A percentile compares a stretch with the other conserved stretches of the same genome.
phyloP scores from a whole-genome alignment of 1,284 basidiomycete genomes.

The Leccinum huronense region DNA sequence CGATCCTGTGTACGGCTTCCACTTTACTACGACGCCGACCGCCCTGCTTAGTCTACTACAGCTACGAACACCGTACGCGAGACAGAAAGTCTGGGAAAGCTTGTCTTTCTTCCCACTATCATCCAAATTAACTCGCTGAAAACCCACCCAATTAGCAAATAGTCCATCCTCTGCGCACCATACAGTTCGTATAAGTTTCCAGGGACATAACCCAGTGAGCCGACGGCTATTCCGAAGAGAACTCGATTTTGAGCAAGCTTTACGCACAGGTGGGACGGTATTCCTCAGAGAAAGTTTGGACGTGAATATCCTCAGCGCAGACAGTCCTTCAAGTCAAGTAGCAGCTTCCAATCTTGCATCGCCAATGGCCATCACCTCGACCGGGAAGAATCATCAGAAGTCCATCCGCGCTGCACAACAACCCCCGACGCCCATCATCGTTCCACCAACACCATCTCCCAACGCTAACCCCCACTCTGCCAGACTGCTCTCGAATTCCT shows the following conservation, averaged over 20 bases:
- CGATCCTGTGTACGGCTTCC: constrained; percentile 63
- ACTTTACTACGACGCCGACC: not conserved
- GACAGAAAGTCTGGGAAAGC: constrained; percentile 42
- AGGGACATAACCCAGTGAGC: constrained; percentile 43
- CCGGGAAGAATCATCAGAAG: constrained; percentile 32
- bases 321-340: constrained; percentile 26
- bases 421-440: constrained; percentile 49
- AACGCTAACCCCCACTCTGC: constrained; percentile 34
- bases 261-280: constrained; percentile 63
- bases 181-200: too few species aligned
- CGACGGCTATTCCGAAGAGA: constrained; percentile 66
- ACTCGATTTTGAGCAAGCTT: constrained; percentile 74
- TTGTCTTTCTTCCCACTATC: constrained; percentile 52
- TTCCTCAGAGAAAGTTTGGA: constrained; percentile 66
- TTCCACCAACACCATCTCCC: constrained; percentile 57
- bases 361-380: constrained; percentile 22
- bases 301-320: constrained; percentile 58
- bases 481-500: constrained; percentile 33
- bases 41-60: constrained; percentile 31
- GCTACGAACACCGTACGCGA: constrained; percentile 66
- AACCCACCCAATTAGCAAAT: constrained; percentile 1
- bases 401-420: constrained; percentile 39
- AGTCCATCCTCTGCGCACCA: too few species aligned
- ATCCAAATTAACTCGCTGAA: constrained; percentile 15
- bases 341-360: constrained; percentile 13